Conservation (phyloP, 1,284 basidiomycete species). For the Porogramme epimiltina region DNA sequence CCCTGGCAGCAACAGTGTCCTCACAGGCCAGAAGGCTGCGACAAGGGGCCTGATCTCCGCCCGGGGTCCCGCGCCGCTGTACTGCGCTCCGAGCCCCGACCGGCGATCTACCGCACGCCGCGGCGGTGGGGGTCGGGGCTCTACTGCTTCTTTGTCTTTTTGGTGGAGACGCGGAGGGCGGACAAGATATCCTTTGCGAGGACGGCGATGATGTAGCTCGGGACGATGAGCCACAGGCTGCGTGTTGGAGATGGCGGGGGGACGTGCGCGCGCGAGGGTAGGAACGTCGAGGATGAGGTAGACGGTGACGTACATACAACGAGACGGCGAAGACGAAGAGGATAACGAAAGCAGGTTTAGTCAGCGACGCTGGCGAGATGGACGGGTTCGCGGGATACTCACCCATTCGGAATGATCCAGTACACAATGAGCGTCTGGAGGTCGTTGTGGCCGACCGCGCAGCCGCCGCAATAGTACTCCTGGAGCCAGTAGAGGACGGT, state of each 20-base stretch:
- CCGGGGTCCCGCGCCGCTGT: neutral
- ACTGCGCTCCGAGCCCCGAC: neutral
- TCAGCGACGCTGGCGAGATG: neutral
- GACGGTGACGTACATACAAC: too few relatives aligned
- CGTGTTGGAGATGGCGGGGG: neutral
- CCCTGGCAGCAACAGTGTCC: too few relatives aligned
- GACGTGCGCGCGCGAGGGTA: neutral
- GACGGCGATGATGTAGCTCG: slow-evolving; percentile 54
- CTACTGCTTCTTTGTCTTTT: slow-evolving; percentile 31
- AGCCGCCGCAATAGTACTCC: slow-evolving; percentile 74
- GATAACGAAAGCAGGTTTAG: neutral
- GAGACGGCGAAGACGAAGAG: too few relatives aligned
- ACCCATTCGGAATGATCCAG: slow-evolving; percentile 84
- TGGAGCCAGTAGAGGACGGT: slow-evolving; percentile 82
- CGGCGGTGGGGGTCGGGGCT: neutral
- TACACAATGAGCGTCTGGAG: slow-evolving; percentile 53
- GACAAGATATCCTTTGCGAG: slow-evolving; percentile 59
- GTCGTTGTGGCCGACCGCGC: slow-evolving; percentile 78
- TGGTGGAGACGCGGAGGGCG: slow-evolving; percentile 43
- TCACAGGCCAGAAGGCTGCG: too few relatives aligned
- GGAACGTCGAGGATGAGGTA: too few relatives aligned
- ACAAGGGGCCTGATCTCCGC: too few relatives aligned
- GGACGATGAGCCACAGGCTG: slow-evolving; percentile 76
- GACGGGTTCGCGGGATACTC: slow-evolving; percentile 28
- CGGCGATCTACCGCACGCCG: slow-evolving; percentile 2